Evolutionary conservation across 2,329 filamentous ascomycete species (phyloP), one percentile per base, ranked within the genome.

Genomic region (Coniochaeta sp.): DNA sequence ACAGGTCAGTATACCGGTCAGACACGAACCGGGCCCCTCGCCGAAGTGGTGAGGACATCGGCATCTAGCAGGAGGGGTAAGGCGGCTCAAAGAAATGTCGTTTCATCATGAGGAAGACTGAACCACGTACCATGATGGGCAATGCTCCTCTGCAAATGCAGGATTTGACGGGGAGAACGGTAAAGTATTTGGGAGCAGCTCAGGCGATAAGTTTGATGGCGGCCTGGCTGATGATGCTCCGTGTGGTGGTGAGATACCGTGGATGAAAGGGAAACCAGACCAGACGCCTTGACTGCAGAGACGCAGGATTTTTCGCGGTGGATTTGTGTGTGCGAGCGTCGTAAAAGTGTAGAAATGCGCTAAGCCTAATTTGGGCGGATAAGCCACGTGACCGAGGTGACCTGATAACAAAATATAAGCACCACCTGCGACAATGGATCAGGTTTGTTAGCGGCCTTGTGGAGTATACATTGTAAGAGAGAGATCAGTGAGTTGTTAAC

Each of bases 71-170:
- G 38, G 38, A 18, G 16, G 62, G 61, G 63, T 62, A 62, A 65
- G 58, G 51, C 51, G 51, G 45, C 42, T 30, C 47, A 35, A 26
- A 28, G 13, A 49, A 35, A 42, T 42, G 28, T 10, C 10, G 30
- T 18, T 35, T 10, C 30, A 35, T 33, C 47, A 24, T 16, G 8
- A 10, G 12, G 24, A 27, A 49, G 13, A 12, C n/a, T n/a, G n/a
- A n/a, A n/a, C 48, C 24, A 65, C 66, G 52, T 59, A 70, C 74
- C 65, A 77, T 77, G 66, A 66, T 77, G 74, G 74, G 74, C 73
- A 72, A 75, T 66, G 8, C 71, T 76, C 72, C 69, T 74, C 73
- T 72, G 61, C 61, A 65, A 56, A 58, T 59, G 62, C 66, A 67
- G 56, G 62, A 64, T 58, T 67, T 62, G 66, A 60, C 62, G 65